Conservation (phyloP, 2,329 filamentous ascomycete genomes). For the Ophiostoma novo-ulmi region DNA sequence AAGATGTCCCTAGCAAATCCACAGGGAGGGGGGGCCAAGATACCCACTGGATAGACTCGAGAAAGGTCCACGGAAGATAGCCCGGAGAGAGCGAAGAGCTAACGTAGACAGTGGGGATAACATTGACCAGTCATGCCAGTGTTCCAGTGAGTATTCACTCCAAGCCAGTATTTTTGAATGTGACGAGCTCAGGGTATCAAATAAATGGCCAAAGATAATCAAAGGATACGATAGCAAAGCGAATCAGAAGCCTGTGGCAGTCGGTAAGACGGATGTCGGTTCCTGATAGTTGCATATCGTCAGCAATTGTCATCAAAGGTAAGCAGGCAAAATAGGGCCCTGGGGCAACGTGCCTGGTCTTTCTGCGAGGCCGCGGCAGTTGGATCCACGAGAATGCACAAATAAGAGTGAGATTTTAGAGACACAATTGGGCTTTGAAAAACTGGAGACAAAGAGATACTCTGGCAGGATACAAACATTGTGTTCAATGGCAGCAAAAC, state of each 20-base stretch:
- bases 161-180: not conserved
- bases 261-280: not conserved
- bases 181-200: not conserved
- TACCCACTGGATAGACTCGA: not conserved
- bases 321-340: not conserved
- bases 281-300: not conserved
- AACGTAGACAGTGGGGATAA: not conserved
- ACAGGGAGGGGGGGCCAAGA: no score
- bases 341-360: not conserved
- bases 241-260: no score
- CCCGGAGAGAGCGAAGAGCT: constrained; percentile 4
- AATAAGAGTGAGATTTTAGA: not conserved
- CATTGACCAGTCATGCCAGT: not conserved
- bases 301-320: not conserved
- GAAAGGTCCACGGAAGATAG: not conserved
- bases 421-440: not conserved
- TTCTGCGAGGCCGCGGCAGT: not conserved
- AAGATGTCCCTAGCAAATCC: not conserved
- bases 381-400: not conserved
- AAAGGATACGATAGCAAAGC: not conserved
- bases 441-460: not conserved
- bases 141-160: not conserved
- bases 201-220: not conserved
- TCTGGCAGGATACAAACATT: not conserved
- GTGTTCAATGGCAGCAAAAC: not conserved